Base-by-base conservation (phyloP, 208 protist species). In the Strigomonas galati region DNA sequence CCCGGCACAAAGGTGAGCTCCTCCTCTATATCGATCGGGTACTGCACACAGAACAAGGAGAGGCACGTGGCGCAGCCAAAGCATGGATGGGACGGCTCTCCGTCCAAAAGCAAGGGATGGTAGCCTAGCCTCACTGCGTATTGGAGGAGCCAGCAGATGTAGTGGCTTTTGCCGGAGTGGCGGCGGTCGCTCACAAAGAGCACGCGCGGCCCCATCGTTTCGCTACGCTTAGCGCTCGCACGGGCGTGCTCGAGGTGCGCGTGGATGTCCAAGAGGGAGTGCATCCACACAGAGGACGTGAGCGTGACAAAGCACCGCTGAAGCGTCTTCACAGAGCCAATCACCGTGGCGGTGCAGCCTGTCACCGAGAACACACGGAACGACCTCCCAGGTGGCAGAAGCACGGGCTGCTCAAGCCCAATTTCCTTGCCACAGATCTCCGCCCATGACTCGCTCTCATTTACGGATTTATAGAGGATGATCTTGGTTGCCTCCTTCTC, bases 71-170 rank as follows among this genome's bases (percentile, higher is more conserved):
- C 67, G 21, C 76, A 82, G 5, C 68, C 76, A 49, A 87, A 87
- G 48, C 65, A 59, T 5, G 77, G 77, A 23, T 64, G 55, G 43
- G 80, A 74, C 23, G 70, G 48, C 30, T 74, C 71, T 7, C 70
- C 76, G 68, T 87, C 85, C 14, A 91, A 21, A 19, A 91, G 59
- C 26, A 91, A 65, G 9, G 85, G 81, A 61, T 91, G 81, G 59
- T 87, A 91, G 58, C 85, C 85, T 5, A 85, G 71, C 9, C 79
- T 77, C 17, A 89, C 71, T 12, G 82, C 80, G 46, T 83, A 87
- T 55, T 88, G 78, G 23, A 63, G 55, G 19, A 89, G 78, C 55
- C 56, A 78, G 21, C 71, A 69, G 12, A 80, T 65, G 51, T 81
- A 86, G 30, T 74, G 79, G 61, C 82, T 87, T 37, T 71, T 78